phyloP scores from a whole-genome alignment of 225 moss, liverwort and hornwort species.

The Lunularia cruciata region DNA sequence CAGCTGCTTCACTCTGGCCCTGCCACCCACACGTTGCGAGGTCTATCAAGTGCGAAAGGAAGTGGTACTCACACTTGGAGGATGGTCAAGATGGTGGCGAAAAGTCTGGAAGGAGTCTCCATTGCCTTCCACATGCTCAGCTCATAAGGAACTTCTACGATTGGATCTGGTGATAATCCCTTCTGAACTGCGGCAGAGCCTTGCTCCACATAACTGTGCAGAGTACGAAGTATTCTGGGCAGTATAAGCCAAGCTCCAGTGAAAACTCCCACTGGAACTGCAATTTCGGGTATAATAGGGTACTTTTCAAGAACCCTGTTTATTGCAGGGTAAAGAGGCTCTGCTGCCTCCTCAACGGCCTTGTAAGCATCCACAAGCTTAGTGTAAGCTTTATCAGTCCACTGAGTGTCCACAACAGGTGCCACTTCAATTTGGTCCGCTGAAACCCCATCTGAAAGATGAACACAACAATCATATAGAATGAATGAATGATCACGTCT shows the following conservation, averaged over 20 bases:
- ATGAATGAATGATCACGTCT: too few species aligned
- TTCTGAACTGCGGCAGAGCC: conserved; percentile 29
- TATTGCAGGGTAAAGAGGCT: conserved; percentile 18
- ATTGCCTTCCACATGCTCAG: conserved; percentile 41
- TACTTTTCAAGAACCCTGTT: conserved; percentile 25
- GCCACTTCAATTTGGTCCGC: not conserved
- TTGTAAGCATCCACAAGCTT: conserved; percentile 25
- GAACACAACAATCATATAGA: not conserved
- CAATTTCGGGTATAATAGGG: conserved; percentile 30
- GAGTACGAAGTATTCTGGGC: conserved; percentile 38
- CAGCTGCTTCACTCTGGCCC: too few species aligned
- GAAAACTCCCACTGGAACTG: conserved; percentile 33
- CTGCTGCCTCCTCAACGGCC: conserved; percentile 17
- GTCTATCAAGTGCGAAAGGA: not conserved
- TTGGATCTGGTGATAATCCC: conserved; percentile 4
- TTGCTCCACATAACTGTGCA: conserved; percentile 38
- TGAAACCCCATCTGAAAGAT: not conserved
- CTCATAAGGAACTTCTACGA: conserved; percentile 28
- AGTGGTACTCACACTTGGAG: conserved; percentile 43
- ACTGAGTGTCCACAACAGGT: conserved; percentile 6
- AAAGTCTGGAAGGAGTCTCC: conserved; percentile 43
- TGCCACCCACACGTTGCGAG: too few species aligned
- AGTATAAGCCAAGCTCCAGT: conserved; percentile 46
- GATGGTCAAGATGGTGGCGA: conserved; percentile 40
- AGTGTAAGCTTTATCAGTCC: conserved; percentile 20